These are phyloP conservation scores for Lactarius evosmus DNA, from an alignment of 768 basidiomycete genomes.

Conservation along the genomic window DNA sequence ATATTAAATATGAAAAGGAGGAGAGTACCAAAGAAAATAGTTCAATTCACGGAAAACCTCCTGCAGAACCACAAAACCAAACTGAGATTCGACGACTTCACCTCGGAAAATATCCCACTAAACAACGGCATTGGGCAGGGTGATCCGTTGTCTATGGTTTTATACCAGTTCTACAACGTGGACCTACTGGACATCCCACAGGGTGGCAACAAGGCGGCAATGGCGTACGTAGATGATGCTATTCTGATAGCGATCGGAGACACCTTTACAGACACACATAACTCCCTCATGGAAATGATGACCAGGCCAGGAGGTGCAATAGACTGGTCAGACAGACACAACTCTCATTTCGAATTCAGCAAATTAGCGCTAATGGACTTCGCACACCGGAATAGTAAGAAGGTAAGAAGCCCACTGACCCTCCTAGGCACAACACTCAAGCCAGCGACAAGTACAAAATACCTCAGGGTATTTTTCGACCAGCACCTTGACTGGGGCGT, in stretches of 20 bases:
- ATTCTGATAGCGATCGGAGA: conserved; percentile 31
- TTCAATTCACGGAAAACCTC: too few relatives aligned
- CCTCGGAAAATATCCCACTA: not conserved
- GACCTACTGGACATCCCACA: conserved; percentile 2
- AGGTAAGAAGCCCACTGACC: not conserved
- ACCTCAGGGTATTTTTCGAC: conserved; percentile 6
- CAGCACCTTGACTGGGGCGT: conserved; percentile 11
- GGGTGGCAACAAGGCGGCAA: rapidly evolving
- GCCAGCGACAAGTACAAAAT: not conserved
- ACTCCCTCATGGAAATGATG: not conserved
- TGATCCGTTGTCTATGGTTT: not conserved
- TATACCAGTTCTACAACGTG: conserved; percentile 11
- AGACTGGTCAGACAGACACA: not conserved
- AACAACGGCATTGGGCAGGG: conserved; percentile 9
- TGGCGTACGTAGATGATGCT: conserved; percentile 2
- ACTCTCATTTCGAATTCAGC: conserved; percentile 1
- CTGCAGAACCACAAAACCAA: too few relatives aligned
- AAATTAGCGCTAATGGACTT: conserved; percentile 13
- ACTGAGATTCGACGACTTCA: not conserved
- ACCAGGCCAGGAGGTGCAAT: not conserved
- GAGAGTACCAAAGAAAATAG: too few relatives aligned
- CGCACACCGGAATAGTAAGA: not conserved
- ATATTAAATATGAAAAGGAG: too few relatives aligned
- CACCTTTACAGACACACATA: conserved; percentile 28
- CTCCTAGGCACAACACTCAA: rapidly evolving